Base-by-base conservation (phyloP, 1,139 yeast species). In the Hansenula lynferdii region DNA sequence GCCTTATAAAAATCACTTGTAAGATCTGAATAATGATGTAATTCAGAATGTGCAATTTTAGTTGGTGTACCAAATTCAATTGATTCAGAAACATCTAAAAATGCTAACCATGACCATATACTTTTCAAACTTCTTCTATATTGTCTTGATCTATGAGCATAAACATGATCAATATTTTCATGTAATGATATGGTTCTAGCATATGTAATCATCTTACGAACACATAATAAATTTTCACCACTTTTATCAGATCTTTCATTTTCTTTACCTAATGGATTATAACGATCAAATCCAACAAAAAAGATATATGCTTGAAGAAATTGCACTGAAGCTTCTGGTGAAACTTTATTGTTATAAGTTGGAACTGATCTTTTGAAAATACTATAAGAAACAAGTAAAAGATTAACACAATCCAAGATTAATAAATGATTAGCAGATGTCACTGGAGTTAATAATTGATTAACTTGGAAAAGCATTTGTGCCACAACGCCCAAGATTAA, bases 91-190 rank as follows among this genome's bases (percentile, higher is more conserved):
- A 24, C 15, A 15, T 35, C 37, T 15, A 16, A 22, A 19, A 30
- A 29, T 25, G 28, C 29, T 15, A 35, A 20, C 20, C n/a, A 18
- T 12, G 11, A 29, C 37, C 37, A 35, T 3, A 25, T 20, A 16
- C 30, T 24, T 20, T 35, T 35, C 24, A 35, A 25, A 8, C 26
- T 24, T 22, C 28, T 8, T 29, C 34, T 30, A 20, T 35, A 35
- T 10, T 20, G 11, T n/a, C 11, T 20, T 8, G 19, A 14, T 14
- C 30, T 23, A 10, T 30, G 10, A 2, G n/a, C 21, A 20, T 29
- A 35, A 15, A 29, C 22, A 3, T 19, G 6, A 30, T 35, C 37
- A 25, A 35, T 30, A 29, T 35, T 20, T 16, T 30, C 16, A 21
- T 35, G 9, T 5, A 35, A 15, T 14, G 29, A 14, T n/a, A 30